These are phyloP conservation scores for Deuterostichococcus epilithicus DNA, from an alignment of 139 green algal species.

Conservation along the genomic window DNA sequence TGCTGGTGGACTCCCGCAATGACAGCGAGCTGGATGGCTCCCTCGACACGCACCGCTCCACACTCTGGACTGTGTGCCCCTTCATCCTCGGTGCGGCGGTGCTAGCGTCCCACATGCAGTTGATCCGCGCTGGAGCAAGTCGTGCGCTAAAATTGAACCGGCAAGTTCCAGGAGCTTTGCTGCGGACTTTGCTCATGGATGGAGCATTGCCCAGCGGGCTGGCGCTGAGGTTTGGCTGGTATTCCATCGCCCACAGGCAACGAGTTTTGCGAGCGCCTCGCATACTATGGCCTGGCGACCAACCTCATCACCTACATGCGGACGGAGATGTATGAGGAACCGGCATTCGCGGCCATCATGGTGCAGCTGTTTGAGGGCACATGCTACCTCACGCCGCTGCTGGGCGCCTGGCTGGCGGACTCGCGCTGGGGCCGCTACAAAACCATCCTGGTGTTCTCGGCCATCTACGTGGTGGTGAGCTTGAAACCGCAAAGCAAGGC, in stretches of 20 bases:
- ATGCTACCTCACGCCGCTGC: conserved; percentile 89
- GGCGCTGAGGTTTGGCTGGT: no score
- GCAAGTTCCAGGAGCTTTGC: no score
- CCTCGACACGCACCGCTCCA: conserved; percentile 42
- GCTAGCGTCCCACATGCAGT: no score
- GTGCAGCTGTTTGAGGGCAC: conserved; percentile 90
- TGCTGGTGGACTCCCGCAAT: conserved; percentile 1
- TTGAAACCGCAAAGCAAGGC: background rate
- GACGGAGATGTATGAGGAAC: conserved; percentile 67
- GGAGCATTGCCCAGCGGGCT: no score
- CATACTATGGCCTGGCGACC: conserved; percentile 85
- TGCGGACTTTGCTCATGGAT: no score
- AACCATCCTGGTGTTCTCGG: conserved; percentile 92
- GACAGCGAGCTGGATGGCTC: background rate
- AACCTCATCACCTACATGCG: conserved; percentile 92
- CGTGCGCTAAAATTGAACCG: no score
- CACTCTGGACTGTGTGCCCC: conserved; percentile 76
- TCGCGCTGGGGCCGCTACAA: conserved; percentile 86
- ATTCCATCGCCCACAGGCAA: conserved; percentile 51
- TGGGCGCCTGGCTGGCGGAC: conserved; percentile 91
- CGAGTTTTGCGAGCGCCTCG: conserved; percentile 89
- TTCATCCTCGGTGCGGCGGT: conserved; percentile 76
- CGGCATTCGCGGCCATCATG: conserved; percentile 70
- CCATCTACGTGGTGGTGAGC: conserved; percentile 81
- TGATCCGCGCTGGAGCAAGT: no score